Percentiles rank a stretch among this genome's conserved stretches.
These are phyloP conservation scores for Phialophora expanda DNA, from an alignment of 2,329 filamentous ascomycete species.

Conservation along the genomic window DNA sequence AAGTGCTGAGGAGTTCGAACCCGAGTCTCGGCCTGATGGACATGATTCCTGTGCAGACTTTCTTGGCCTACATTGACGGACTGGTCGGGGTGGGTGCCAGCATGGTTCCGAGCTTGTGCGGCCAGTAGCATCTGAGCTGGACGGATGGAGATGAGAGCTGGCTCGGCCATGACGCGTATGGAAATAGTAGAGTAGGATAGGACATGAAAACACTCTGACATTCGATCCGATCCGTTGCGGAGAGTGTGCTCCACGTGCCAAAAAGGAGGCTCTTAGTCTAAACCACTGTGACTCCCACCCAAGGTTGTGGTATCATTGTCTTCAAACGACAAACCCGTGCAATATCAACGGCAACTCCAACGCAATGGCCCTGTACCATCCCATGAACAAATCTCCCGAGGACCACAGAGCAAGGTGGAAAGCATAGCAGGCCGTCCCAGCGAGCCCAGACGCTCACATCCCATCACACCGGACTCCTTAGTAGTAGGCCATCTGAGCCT, in stretches of 20 bases:
- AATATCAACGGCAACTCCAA: neutral
- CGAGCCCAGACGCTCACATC: no score
- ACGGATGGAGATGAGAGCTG: neutral
- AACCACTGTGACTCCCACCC: neutral
- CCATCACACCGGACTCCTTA: neutral
- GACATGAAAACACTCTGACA: neutral
- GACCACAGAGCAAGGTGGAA: neutral
- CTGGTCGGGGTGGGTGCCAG: slow-evolving; percentile 63
- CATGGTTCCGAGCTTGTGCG: slow-evolving; percentile 50
- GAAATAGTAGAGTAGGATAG: no score
- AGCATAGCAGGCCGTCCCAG: no score
- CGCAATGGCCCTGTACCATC: neutral
- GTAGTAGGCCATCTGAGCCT: neutral
- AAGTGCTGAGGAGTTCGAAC: slow-evolving; percentile 69
- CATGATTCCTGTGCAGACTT: slow-evolving; percentile 69
- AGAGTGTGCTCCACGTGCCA: neutral
- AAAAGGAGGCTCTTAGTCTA: neutral
- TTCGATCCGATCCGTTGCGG: neutral
- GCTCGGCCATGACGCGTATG: neutral
- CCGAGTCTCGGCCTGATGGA: slow-evolving; percentile 71
- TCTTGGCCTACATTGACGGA: slow-evolving; percentile 74
- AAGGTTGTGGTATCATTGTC: neutral
- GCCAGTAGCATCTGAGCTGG: neutral
- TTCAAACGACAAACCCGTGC: neutral
- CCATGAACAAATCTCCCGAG: neutral